Conservation (phyloP, 305 asterid species). For the Fraxinus albicans region DNA sequence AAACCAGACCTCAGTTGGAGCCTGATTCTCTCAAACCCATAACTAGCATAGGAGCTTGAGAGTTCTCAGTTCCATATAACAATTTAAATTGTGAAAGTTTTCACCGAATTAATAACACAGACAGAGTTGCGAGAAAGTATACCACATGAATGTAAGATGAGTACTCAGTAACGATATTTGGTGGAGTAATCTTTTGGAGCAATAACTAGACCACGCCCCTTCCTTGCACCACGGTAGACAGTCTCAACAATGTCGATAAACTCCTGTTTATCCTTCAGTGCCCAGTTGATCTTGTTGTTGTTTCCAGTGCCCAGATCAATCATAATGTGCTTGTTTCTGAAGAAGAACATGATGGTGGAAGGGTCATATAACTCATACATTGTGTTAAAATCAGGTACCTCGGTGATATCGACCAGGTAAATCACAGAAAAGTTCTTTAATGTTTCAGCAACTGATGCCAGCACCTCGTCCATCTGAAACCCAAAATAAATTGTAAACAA, state of each 20-base stretch:
- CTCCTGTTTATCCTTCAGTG: constrained; percentile 91
- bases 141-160: neutral
- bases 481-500: neutral
- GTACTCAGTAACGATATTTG: constrained; percentile 70
- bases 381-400: constrained; percentile 91
- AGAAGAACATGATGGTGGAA: constrained; percentile 76
- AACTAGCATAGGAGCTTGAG: neutral
- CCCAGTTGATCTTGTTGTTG: constrained; percentile 98
- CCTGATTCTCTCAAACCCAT: too few species aligned
- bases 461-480: constrained; percentile 88
- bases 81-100: neutral
- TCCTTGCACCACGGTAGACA: constrained; percentile 87
- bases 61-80: neutral
- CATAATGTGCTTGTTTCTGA: constrained; percentile 96
- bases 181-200: constrained; percentile 98
- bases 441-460: constrained; percentile 87
- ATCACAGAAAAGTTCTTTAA: constrained; percentile 87
- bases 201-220: constrained; percentile 66
- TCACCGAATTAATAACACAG: neutral
- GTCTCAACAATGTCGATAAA: constrained; percentile 92
- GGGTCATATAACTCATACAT: constrained; percentile 97
- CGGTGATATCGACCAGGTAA: constrained; percentile 78
- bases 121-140: neutral
- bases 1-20: neutral
- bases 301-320: constrained; percentile 94